Evolutionary conservation across 805 yeast species (phyloP), one percentile per base, ranked within the genome.

Genomic region (Sugiyamaella lignohabitans): DNA sequence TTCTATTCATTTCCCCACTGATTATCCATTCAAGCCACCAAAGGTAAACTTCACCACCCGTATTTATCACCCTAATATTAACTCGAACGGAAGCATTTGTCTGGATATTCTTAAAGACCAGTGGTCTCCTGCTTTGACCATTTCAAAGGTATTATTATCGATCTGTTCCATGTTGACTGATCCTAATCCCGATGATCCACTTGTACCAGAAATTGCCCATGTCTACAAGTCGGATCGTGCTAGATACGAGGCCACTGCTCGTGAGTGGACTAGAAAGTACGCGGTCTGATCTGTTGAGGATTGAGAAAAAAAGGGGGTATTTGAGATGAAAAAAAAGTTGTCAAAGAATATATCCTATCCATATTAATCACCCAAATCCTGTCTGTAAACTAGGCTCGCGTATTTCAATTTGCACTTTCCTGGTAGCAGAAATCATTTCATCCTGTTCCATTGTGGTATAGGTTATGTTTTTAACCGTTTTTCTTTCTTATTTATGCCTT

Each of bases 21-120:
- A 93, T 70, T 93, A 93, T 69, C 98, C 98, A 47, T 93, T 91
- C 76, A 93, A 93, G 73, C 97, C 98, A 48, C 98, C 98, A 55
- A 91, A 88, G 65, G 82, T 84, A 55, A 76, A 79, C 52, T 91
- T 91, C 76, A 87, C 94, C 57, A 91, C 98, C 42, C 86, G 89
- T 71, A 89, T 91, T 66, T 91, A 91, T 70, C 98, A 91, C 67
- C 98, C 98, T 60, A 91, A 91, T 71, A 91, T 91, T 73, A 89
- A 91, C 71, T 80, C 91, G 46, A 87, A 86, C 63, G 98, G 98
- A 66, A 84, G 88, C 68, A 91, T 91, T 62, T 91, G 98, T 76
- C 76, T 91, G 57, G 98, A 93, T 70, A 91, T 93, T 65, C 78
- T 93, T 66, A 89, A 91, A 68, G 98, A 93, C 64, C 95, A 91